phyloP scores from a whole-genome alignment of 352 stramenopile species.

The Pythium graminicola region DNA sequence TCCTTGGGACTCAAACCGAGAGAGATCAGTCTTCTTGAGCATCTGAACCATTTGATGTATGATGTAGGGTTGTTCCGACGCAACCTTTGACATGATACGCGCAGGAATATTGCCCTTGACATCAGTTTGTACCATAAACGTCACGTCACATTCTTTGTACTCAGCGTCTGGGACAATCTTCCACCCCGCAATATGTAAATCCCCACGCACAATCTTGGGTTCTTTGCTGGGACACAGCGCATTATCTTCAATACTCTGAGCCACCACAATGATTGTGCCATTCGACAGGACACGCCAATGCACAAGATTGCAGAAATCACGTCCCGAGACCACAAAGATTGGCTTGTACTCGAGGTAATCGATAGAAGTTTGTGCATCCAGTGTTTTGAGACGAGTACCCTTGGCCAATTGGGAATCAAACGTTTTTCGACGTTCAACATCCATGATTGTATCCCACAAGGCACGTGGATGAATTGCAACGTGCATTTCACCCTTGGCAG shows the following conservation, averaged over 20 bases:
- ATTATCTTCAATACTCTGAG: slow-evolving; percentile 55
- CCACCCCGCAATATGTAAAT: slow-evolving; percentile 57
- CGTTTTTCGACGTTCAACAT: slow-evolving; percentile 39
- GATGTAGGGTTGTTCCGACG: slow-evolving; percentile 58
- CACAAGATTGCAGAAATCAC: slow-evolving; percentile 64
- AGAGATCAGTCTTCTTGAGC: slow-evolving; percentile 44
- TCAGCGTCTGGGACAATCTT: slow-evolving; percentile 57
- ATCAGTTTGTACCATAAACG: slow-evolving; percentile 67
- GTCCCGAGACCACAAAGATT: slow-evolving; percentile 63
- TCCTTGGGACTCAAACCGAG: slow-evolving; percentile 22
- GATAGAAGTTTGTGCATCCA: slow-evolving; percentile 58
- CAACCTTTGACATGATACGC: slow-evolving; percentile 53
- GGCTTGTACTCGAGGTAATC: slow-evolving; percentile 78
- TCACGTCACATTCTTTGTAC: slow-evolving; percentile 53
- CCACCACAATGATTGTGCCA: slow-evolving; percentile 64
- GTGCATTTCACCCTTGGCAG: slow-evolving; percentile 45
- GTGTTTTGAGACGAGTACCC: slow-evolving; percentile 29
- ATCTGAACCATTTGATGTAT: slow-evolving; percentile 46
- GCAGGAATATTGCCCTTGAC: slow-evolving; percentile 64
- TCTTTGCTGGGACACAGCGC: slow-evolving; percentile 55
- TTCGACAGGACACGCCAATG: slow-evolving; percentile 62
- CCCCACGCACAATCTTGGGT: slow-evolving; percentile 56
- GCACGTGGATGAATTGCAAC: slow-evolving; percentile 44
- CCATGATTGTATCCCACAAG: slow-evolving; percentile 48
- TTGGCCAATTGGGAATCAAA: slow-evolving; percentile 54